Evolutionary conservation across 2,329 filamentous ascomycete species (phyloP).

Genomic region (Rosellinia necatrix): DNA sequence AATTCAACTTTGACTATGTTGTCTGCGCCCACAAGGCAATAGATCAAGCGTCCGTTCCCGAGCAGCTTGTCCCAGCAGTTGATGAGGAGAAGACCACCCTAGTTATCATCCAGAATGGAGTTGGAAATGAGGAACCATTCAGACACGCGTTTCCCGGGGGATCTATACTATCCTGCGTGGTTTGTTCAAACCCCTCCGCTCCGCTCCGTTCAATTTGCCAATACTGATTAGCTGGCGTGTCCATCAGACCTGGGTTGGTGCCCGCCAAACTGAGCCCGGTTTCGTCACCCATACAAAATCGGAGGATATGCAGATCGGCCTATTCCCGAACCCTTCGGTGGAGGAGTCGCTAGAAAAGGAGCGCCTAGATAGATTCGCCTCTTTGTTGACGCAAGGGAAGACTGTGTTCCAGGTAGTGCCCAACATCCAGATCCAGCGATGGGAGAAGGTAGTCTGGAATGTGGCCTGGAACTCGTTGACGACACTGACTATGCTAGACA

Average conservation of each 20-base stretch:
- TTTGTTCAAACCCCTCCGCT: constrained; percentile 38
- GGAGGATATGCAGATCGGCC: constrained; percentile 60
- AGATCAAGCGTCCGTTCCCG: constrained; percentile 45
- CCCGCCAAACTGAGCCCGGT: constrained; percentile 54
- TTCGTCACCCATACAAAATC: constrained; percentile 54
- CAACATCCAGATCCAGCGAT: constrained; percentile 61
- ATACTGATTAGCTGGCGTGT: background rate
- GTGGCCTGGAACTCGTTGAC: constrained; percentile 65
- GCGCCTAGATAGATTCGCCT: constrained; percentile 48
- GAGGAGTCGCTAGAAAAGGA: constrained; percentile 40
- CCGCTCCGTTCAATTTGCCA: background rate
- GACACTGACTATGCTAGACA: constrained; percentile 58
- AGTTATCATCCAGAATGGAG: constrained; percentile 65
- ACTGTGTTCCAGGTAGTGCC: constrained; percentile 54
- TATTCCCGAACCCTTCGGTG: constrained; percentile 48
- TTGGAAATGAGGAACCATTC: constrained; percentile 63
- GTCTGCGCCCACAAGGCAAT: constrained; percentile 62
- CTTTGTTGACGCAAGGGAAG: constrained; percentile 46
- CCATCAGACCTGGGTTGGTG: constrained; percentile 56
- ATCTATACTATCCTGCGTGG: constrained; percentile 60
- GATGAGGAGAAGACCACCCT: constrained; percentile 52
- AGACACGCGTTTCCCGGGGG: constrained; percentile 51
- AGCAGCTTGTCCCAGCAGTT: constrained; percentile 42
- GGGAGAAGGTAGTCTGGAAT: constrained; percentile 66
- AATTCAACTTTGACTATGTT: constrained; percentile 57